Evolutionary conservation across 1,284 basidiomycete genomes (phyloP).

Genomic region (Sanghuangporus weigelae): DNA sequence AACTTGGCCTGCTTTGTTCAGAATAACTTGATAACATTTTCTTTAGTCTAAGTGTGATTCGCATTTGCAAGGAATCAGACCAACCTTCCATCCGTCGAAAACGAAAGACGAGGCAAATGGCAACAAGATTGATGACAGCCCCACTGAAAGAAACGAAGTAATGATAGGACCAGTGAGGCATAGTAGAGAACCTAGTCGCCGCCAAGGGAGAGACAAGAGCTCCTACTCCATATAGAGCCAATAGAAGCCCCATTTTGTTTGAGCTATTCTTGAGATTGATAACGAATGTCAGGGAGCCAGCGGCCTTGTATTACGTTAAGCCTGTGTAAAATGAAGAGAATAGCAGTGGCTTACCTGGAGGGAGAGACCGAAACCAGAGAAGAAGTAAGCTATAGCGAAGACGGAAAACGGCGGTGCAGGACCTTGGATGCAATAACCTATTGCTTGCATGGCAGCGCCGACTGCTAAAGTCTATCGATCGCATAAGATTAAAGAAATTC

Average conservation of each 20-base stretch:
- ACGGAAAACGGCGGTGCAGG: constrained; percentile 59
- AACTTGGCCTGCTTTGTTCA: constrained; percentile 25
- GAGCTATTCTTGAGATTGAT: constrained; percentile 42
- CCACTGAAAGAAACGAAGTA: constrained; percentile 59
- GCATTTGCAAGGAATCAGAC: background rate
- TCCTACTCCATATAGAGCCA: constrained; percentile 55
- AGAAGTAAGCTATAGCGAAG: constrained; percentile 49
- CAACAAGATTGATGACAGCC: constrained; percentile 39
- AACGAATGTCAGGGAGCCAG: constrained; percentile 52
- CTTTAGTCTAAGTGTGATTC: constrained; percentile 18
- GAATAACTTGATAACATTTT: constrained; percentile 18
- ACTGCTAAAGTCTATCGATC: constrained; percentile 3
- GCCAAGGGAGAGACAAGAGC: constrained; percentile 64
- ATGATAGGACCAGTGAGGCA: constrained; percentile 50
- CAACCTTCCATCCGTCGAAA: constrained; percentile 47
- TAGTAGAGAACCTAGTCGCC: constrained; percentile 60
- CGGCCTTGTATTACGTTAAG: constrained; percentile 32
- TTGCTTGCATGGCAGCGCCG: constrained; percentile 31
- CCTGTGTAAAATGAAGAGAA: background rate
- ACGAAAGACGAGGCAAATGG: constrained; percentile 47
- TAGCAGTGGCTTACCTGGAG: constrained; percentile 35
- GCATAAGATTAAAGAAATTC: background rate
- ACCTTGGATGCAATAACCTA: constrained; percentile 51
- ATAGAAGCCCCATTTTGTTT: constrained; percentile 59
- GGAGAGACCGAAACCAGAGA: constrained; percentile 62